Conservation (phyloP, 306 rosid genomes). For the Pachyrhizus erosus region DNA sequence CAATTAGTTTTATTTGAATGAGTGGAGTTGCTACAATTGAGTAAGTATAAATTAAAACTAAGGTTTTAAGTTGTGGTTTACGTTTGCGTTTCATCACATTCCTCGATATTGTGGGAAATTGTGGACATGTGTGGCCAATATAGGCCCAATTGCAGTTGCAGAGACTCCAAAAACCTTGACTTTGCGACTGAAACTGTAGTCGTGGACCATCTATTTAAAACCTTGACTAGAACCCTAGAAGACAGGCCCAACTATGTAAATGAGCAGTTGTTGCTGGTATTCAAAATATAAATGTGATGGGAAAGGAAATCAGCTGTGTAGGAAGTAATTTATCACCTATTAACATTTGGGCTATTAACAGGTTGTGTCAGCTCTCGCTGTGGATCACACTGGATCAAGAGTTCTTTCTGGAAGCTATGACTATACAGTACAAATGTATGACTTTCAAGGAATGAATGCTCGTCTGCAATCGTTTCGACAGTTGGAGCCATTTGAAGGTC, state of each 20-base stretch:
- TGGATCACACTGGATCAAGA: slow-evolving; percentile 94
- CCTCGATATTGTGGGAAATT: not conserved
- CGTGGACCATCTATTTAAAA: not conserved
- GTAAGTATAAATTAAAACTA: not conserved
- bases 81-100: not conserved
- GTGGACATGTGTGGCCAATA: not conserved
- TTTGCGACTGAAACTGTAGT: not conserved
- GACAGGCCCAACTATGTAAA: not conserved
- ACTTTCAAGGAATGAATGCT: slow-evolving; percentile 96
- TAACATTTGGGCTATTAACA: slow-evolving; percentile 41
- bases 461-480: slow-evolving; percentile 88
- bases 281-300: not conserved
- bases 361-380: slow-evolving; percentile 93
- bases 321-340: not conserved
- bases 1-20: not conserved
- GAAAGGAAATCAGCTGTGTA: not conserved
- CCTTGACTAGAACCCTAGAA: not conserved
- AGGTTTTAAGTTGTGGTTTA: not conserved
- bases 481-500: slow-evolving; percentile 95
- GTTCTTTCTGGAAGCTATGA: slow-evolving; percentile 95
- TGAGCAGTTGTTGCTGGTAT: not conserved
- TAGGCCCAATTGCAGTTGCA: not conserved
- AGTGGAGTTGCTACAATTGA: not conserved
- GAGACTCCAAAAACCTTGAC: not conserved
- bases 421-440: slow-evolving; percentile 86